Percentiles rank a stretch among this genome's conserved stretches.
phyloP scores from a whole-genome alignment of 2,329 filamentous ascomycete species.

The Penicillium sp. region DNA sequence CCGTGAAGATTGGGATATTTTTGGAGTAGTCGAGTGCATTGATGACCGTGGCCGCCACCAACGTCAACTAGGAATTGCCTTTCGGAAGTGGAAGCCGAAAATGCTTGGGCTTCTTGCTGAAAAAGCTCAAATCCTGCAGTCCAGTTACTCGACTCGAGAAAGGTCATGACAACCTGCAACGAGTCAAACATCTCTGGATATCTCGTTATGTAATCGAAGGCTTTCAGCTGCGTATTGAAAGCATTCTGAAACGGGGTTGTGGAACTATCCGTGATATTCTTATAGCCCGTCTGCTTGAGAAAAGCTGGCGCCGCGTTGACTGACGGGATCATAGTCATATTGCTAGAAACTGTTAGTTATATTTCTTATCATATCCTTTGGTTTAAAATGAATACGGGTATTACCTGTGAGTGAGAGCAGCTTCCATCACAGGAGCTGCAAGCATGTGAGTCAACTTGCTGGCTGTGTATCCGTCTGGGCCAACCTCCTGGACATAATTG shows the following conservation, averaged over 20 bases:
- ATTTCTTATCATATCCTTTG: neutral
- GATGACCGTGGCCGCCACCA: slow-evolving; percentile 12
- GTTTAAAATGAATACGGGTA: neutral
- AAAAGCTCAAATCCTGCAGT: slow-evolving; percentile 4
- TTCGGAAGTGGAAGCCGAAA: slow-evolving; percentile 6
- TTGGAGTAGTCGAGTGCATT: slow-evolving; percentile 9
- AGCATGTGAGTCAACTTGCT: slow-evolving; percentile 20
- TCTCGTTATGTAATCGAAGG: slow-evolving; percentile 8
- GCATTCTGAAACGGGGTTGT: slow-evolving; percentile 18
- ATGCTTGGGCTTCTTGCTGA: neutral
- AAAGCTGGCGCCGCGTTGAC: slow-evolving; percentile 20
- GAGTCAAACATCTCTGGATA: slow-evolving; percentile 7
- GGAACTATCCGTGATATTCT: slow-evolving; percentile 22
- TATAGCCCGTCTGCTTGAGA: slow-evolving; percentile 26
- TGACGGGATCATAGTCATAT: slow-evolving; percentile 19
- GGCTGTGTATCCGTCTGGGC: slow-evolving; percentile 17
- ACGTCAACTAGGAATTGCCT: slow-evolving; percentile 12
- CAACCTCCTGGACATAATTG: slow-evolving; percentile 15
- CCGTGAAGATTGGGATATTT: slow-evolving; percentile 5
- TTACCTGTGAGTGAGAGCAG: slow-evolving; percentile 20
- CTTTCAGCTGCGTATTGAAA: slow-evolving; percentile 9
- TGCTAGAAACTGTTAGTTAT: slow-evolving; percentile 12
- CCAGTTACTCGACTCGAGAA: slow-evolving; percentile 16
- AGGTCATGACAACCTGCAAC: slow-evolving; percentile 14
- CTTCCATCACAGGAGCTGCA: slow-evolving; percentile 15